Evolutionary conservation across 768 basidiomycete genomes (phyloP).

Genomic region (Lyophyllum shimeji): DNA sequence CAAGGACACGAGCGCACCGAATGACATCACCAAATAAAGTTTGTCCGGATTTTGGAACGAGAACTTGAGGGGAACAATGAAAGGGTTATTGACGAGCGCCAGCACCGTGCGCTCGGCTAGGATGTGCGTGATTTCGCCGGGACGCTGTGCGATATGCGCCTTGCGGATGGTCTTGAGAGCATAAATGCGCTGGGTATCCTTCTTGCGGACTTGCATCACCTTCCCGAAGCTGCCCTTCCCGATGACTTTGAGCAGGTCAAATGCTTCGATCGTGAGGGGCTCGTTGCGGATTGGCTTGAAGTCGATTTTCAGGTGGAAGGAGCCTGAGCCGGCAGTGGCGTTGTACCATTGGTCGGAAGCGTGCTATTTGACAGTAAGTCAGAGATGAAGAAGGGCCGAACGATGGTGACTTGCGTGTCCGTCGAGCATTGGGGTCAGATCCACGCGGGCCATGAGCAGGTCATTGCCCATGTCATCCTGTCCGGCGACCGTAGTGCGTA

Average conservation of each 20-base stretch:
- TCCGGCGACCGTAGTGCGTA: slow-evolving; percentile 77
- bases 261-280: slow-evolving; percentile 91
- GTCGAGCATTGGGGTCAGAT: slow-evolving; percentile 83
- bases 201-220: slow-evolving; percentile 99
- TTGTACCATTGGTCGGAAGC: slow-evolving; percentile 90
- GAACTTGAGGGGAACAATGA: slow-evolving; percentile 99
- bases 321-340: slow-evolving; percentile 81
- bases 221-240: slow-evolving; percentile 98
- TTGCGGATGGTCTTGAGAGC: slow-evolving; percentile 98
- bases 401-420: slow-evolving; percentile 53
- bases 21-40: slow-evolving; percentile 96
- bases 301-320: slow-evolving; percentile 94
- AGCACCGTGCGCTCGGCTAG: slow-evolving; percentile 96
- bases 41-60: slow-evolving; percentile 99
- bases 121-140: slow-evolving; percentile 97
- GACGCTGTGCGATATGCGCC: slow-evolving; percentile 93
- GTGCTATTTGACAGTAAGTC: slow-evolving; percentile 42
- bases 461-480: slow-evolving; percentile 98
- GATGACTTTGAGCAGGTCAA: slow-evolving; percentile 96
- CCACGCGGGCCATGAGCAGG: slow-evolving; percentile 88
- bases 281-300: slow-evolving; percentile 87
- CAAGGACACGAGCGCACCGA: slow-evolving; percentile 51
- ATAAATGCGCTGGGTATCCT: slow-evolving; percentile 97
- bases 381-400: neutral
- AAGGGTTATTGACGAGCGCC: slow-evolving; percentile 96